Conservation (phyloP, 148 eudicot genomes). For the Selenicereus undatus region DNA sequence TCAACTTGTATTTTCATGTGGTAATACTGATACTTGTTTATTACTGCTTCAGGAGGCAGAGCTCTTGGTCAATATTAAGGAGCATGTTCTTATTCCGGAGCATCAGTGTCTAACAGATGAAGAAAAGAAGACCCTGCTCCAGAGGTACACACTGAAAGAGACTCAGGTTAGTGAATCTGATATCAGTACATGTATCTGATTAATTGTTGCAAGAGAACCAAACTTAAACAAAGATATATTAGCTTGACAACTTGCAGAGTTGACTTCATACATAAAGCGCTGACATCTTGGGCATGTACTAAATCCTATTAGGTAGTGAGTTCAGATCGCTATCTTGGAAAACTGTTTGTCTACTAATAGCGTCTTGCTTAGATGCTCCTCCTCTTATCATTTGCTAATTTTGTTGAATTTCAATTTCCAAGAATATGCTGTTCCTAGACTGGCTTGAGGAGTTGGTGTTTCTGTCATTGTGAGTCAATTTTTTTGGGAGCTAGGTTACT, state of each 20-base stretch:
- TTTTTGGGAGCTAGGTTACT: background rate
- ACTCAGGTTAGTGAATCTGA: conserved; percentile 66
- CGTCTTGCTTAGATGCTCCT: too few species aligned
- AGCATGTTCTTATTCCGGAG: conserved; percentile 88
- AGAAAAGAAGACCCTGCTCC: conserved; percentile 82
- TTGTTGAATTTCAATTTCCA: too few species aligned
- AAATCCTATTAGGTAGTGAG: too few species aligned
- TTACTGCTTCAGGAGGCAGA: conserved; percentile 63
- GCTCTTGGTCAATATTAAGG: conserved; percentile 72
- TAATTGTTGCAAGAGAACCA: background rate
- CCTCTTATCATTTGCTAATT: too few species aligned
- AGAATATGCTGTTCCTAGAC: too few species aligned
- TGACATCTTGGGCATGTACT: background rate
- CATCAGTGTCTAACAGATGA: conserved; percentile 70
- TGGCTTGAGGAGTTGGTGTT: too few species aligned
- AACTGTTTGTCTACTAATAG: too few species aligned
- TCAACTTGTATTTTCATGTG: background rate
- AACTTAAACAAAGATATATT: background rate
- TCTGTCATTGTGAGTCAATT: background rate
- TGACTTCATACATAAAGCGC: too few species aligned
- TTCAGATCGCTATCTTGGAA: too few species aligned
- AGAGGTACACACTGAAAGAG: conserved; percentile 85
- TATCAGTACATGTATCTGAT: background rate
- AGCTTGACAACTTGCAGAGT: background rate
- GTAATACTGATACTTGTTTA: background rate